Evolutionary conservation across 345 rosid genomes (phyloP).

Genomic region (Lepidium sativum): DNA sequence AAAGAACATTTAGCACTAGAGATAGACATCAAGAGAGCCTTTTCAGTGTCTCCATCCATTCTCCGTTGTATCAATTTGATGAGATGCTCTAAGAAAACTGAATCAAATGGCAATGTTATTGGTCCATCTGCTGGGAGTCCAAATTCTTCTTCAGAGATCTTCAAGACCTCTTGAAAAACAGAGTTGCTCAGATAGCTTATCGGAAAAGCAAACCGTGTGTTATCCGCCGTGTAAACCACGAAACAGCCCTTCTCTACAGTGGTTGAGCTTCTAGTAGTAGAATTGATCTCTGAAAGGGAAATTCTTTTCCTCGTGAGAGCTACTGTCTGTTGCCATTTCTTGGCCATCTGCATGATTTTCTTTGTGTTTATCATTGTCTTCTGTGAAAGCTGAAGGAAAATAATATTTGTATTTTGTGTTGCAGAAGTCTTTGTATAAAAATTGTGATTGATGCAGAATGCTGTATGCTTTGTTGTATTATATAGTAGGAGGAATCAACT

Average conservation of each 20-base stretch:
- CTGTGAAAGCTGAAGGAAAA: neutral
- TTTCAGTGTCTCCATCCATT: neutral
- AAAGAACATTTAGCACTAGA: slow-evolving; percentile 4
- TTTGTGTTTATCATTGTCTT: neutral
- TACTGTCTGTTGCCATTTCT: slow-evolving; percentile 13
- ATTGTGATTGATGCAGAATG: slow-evolving; percentile 1
- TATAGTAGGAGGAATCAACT: neutral
- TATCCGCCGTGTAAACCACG: slow-evolving; percentile 24
- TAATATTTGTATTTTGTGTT: neutral
- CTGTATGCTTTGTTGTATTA: neutral
- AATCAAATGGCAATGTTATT: slow-evolving; percentile 23
- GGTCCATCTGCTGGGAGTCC: slow-evolving; percentile 24
- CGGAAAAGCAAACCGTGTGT: neutral
- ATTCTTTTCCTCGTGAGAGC: slow-evolving; percentile 7
- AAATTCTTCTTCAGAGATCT: slow-evolving; percentile 33
- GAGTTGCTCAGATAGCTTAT: slow-evolving; percentile 14
- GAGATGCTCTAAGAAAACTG: slow-evolving; percentile 18
- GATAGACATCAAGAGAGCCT: slow-evolving; percentile 4
- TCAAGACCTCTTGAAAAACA: slow-evolving; percentile 24
- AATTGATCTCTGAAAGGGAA: neutral
- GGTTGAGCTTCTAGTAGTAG: neutral
- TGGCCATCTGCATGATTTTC: slow-evolving; percentile 9
- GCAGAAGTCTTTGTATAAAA: neutral
- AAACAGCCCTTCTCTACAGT: slow-evolving; percentile 18
- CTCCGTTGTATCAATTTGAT: neutral